Percentiles rank a stretch among this genome's conserved stretches.
Conservation (phyloP, 2,329 filamentous ascomycete species). For the Emydomyces testavorans region DNA sequence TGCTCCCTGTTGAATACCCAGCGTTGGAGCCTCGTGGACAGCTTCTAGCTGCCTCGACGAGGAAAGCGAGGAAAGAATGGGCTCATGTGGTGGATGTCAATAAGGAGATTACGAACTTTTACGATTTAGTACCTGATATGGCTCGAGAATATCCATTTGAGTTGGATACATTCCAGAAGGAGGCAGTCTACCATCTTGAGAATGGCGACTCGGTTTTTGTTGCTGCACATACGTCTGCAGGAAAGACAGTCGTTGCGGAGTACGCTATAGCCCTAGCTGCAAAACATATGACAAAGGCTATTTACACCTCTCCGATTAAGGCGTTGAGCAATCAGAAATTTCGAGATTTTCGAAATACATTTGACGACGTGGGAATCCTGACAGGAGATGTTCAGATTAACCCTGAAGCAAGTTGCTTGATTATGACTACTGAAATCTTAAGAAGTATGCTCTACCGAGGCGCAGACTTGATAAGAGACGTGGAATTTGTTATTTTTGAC, state of each 20-base stretch:
- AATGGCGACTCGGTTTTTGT: slow-evolving; percentile 96
- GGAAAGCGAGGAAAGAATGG: slow-evolving; percentile 76
- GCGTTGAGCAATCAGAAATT: slow-evolving; percentile 98
- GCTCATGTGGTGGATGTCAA: slow-evolving; percentile 97
- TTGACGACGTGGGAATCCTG: slow-evolving; percentile 92
- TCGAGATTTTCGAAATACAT: slow-evolving; percentile 77
- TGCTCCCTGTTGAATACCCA: slow-evolving; percentile 86
- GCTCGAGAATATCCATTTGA: slow-evolving; percentile 94
- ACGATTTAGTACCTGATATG: slow-evolving; percentile 89
- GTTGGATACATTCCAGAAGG: slow-evolving; percentile 95
- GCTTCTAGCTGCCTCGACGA: slow-evolving; percentile 58
- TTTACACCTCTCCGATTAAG: slow-evolving; percentile 98
- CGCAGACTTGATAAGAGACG: slow-evolving; percentile 88
- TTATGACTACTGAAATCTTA: slow-evolving; percentile 98
- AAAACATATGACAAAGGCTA: slow-evolving; percentile 99
- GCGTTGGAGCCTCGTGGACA: slow-evolving; percentile 74
- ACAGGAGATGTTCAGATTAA: slow-evolving; percentile 98
- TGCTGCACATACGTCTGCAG: slow-evolving; percentile 91
- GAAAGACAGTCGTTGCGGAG: slow-evolving; percentile 95
- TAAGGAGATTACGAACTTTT: slow-evolving; percentile 85
- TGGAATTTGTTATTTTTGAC: slow-evolving; percentile 98
- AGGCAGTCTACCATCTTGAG: slow-evolving; percentile 94
- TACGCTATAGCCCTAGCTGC: slow-evolving; percentile 92
- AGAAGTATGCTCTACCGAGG: slow-evolving; percentile 96
- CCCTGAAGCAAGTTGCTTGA: slow-evolving; percentile 91